Evolutionary conservation across 768 basidiomycete species (phyloP).

Genomic region (Lactarius hatsudake): DNA sequence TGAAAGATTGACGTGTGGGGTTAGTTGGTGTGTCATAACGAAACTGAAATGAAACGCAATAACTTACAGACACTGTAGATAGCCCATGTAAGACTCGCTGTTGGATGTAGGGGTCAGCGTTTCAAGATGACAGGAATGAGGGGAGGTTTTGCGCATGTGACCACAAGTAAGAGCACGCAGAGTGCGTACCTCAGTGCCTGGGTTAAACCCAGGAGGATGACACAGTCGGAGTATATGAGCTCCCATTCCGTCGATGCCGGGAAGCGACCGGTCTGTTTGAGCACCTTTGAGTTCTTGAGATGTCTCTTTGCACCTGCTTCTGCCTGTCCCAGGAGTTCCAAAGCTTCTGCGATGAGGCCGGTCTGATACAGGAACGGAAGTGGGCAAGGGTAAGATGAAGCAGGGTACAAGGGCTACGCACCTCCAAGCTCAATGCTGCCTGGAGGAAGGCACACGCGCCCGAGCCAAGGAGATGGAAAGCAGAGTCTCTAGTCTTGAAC

Average conservation of each 20-base stretch:
- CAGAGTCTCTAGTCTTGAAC: constrained; percentile 52
- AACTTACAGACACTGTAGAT: constrained; percentile 69
- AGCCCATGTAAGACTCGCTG: constrained; percentile 77
- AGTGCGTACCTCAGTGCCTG: constrained; percentile 59
- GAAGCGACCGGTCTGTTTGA: constrained; percentile 42
- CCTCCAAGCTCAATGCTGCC: constrained; percentile 82
- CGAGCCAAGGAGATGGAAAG: constrained; percentile 70
- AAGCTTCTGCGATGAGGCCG: constrained; percentile 62
- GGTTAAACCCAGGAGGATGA: constrained; percentile 67
- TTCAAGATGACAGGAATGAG: not conserved
- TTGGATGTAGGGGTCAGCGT: constrained; percentile 8
- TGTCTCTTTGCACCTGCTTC: constrained; percentile 61
- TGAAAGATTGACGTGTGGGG: constrained; percentile 16
- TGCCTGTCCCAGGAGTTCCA: constrained; percentile 50
- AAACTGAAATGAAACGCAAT: constrained; percentile 23
- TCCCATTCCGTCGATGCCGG: constrained; percentile 72
- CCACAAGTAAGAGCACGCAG: not conserved
- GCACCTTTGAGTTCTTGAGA: constrained; percentile 39
- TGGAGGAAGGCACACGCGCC: constrained; percentile 74
- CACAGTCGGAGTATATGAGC: constrained; percentile 67
- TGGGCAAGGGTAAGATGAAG: not conserved
- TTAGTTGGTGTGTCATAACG: not conserved
- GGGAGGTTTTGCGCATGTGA: not conserved
- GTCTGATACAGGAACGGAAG: constrained; percentile 37
- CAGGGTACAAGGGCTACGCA: constrained; percentile 28